Evolutionary conservation across 208 protist genomes (phyloP), one percentile per base, ranked within the genome.

Genomic region (Wallacemonas sp.): DNA sequence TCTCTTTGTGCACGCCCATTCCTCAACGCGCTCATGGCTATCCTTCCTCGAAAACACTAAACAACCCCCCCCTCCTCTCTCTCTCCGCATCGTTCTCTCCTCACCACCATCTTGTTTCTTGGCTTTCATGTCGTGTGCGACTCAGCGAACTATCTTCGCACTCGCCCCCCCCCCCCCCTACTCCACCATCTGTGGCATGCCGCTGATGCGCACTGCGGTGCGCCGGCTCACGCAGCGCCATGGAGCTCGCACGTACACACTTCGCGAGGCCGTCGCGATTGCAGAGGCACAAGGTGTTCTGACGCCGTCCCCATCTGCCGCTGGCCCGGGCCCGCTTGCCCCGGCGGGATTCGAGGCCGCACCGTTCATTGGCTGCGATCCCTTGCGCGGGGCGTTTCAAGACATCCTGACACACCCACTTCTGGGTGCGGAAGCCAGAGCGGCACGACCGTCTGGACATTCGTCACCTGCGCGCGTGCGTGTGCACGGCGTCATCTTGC

Each of bases 251-350:
- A 25, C 20, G n/a, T 59, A 59, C 52, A 59, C 52, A 0, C 52
- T 59, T 10, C 26, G 32, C 16, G 52, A 59, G 29, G 52, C 52
- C 3, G 52, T 59, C 3, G 52, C 52, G 7, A 26, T 59, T 18
- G 52, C 52, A 12, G 52, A 59, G 22, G 52, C 52, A n/a, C 52
- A 59, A n/a, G 31, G 52, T 29, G 31, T 59, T 10, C n/a, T 59
- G 18, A 12, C 48, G 18, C 5, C 52, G 14, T 26, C 31, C 16
- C 31, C 52, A 5, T 33, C 52, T 22, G 3, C 26, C 7, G 7
- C 52, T 20, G 18, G 16, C 11, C 10, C 32, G n/a, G 12, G 10
- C 10, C 5, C 31, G 14, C 5, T 42, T 3, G n/a, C 52, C 11
- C 29, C 26, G 4, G 2, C 52, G 3, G n/a, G 10, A 12, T 41